Percentiles rank a stretch among this genome's conserved stretches.
phyloP scores from a whole-genome alignment of 2,329 filamentous ascomycete genomes.

The Pleurostoma richardsiae region DNA sequence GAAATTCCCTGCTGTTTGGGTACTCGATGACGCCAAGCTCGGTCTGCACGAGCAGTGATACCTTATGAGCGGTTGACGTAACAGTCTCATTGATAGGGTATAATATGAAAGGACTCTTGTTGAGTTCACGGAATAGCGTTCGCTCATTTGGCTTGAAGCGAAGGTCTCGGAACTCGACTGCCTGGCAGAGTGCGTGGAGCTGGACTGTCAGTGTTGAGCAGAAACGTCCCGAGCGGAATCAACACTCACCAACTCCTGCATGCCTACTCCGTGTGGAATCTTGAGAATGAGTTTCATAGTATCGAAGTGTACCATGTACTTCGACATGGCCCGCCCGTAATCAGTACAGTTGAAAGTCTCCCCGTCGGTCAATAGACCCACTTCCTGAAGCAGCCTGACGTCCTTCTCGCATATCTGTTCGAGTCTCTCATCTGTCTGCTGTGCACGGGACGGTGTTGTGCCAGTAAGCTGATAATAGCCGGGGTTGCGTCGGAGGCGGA shows the following conservation, averaged over 20 bases:
- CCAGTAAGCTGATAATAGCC: slow-evolving; percentile 62
- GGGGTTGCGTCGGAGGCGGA: slow-evolving; percentile 68
- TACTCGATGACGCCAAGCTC: slow-evolving; percentile 64
- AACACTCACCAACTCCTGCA: slow-evolving; percentile 62
- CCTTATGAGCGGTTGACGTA: slow-evolving; percentile 64
- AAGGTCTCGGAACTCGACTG: slow-evolving; percentile 67
- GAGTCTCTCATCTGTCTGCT: slow-evolving; percentile 57
- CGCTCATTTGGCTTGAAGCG: slow-evolving; percentile 68
- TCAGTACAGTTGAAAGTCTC: slow-evolving; percentile 57
- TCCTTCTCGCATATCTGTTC: slow-evolving; percentile 67
- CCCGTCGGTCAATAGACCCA: slow-evolving; percentile 46
- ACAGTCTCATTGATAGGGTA: slow-evolving; percentile 68
- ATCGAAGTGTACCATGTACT: slow-evolving; percentile 73
- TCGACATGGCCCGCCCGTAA: slow-evolving; percentile 76
- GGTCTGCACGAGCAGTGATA: slow-evolving; percentile 72
- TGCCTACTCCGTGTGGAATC: slow-evolving; percentile 53
- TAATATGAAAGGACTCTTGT: slow-evolving; percentile 62
- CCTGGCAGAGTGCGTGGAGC: slow-evolving; percentile 63
- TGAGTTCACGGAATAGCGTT: slow-evolving; percentile 64
- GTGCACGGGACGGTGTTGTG: slow-evolving; percentile 35
- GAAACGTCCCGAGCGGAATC: slow-evolving; percentile 4
- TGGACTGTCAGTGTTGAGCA: slow-evolving; percentile 22
- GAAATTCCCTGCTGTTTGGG: slow-evolving; percentile 49
- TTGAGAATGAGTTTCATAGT: slow-evolving; percentile 70
- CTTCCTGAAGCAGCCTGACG: slow-evolving; percentile 58